A percentile compares a stretch with the other conserved stretches of the same genome.
Conservation (phyloP, 805 yeast species). For the Spencermartinsiella europaea region DNA sequence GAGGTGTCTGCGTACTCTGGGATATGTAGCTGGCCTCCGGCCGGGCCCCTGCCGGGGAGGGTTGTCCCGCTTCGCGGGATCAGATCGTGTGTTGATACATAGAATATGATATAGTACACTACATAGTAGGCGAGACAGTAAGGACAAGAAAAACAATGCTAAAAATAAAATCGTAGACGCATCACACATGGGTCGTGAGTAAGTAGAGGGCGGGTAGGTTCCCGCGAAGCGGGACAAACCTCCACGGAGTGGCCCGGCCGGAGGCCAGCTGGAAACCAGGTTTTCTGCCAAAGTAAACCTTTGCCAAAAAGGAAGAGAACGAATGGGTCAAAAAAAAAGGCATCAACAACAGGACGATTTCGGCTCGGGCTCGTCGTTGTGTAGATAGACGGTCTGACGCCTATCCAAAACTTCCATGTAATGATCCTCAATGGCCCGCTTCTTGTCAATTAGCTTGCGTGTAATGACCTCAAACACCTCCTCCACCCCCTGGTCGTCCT, state of each 20-base stretch:
- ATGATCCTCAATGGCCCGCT: conserved; percentile 14
- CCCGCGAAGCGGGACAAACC: too few species aligned
- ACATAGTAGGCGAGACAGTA: too few species aligned
- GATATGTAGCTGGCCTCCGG: neutral
- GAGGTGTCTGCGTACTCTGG: neutral
- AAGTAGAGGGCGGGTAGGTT: too few species aligned
- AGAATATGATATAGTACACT: too few species aligned
- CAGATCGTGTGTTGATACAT: too few species aligned
- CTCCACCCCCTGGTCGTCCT: conserved; percentile 33
- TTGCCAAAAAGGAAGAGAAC: too few species aligned
- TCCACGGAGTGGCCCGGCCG: too few species aligned
- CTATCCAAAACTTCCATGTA: conserved; percentile 18
- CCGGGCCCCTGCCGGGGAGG: too few species aligned
- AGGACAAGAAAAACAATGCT: neutral
- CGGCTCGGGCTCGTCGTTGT: conserved; percentile 26
- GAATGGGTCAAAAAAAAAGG: too few species aligned
- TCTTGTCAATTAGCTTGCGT: conserved; percentile 25
- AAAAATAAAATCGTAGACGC: neutral
- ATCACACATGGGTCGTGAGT: neutral
- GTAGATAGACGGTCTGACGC: conserved; percentile 24
- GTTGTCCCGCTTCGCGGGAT: too few species aligned
- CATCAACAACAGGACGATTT: conserved; percentile 21
- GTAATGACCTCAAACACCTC: conserved; percentile 33
- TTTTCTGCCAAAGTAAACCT: too few species aligned
- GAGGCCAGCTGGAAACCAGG: too few species aligned